phyloP scores from a whole-genome alignment of 2,329 filamentous ascomycete genomes.

The Gnomoniopsis sp. region DNA sequence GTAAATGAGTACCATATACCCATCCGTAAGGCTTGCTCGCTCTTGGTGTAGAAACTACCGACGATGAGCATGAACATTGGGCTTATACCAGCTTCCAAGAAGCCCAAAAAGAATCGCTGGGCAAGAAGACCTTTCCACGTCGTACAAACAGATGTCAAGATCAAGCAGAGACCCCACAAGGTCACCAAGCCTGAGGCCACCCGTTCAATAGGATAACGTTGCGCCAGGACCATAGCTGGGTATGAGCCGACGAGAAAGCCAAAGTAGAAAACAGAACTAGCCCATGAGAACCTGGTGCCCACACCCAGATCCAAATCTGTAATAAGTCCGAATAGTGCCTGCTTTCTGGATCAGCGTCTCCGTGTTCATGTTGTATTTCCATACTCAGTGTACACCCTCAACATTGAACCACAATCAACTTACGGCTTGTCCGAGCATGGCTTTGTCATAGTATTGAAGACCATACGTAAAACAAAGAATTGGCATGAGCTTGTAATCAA shows the following conservation, averaged over 20 bases:
- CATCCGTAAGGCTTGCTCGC: conserved; percentile 37
- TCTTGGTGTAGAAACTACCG: conserved; percentile 37
- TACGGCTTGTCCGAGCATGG: conserved; percentile 51
- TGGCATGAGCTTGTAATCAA: conserved; percentile 41
- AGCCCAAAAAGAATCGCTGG: conserved; percentile 53
- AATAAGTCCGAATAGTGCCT: conserved; percentile 39
- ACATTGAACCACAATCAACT: too few species aligned
- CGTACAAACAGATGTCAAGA: conserved; percentile 34
- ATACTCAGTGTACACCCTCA: too few species aligned
- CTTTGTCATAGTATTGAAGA: conserved; percentile 48
- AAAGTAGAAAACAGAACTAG: conserved; percentile 44
- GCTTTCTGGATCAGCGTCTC: not conserved
- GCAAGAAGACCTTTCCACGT: conserved; percentile 36
- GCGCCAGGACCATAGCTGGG: conserved; percentile 37
- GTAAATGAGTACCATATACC: conserved; percentile 40
- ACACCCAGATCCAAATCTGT: conserved; percentile 35
- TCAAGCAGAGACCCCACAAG: conserved; percentile 35
- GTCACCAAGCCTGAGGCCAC: conserved; percentile 36
- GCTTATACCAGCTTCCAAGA: conserved; percentile 53
- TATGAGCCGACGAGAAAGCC: conserved; percentile 46
- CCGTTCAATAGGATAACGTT: conserved; percentile 42
- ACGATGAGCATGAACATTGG: conserved; percentile 56
- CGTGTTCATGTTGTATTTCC: too few species aligned
- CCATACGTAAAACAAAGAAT: conserved; percentile 43
- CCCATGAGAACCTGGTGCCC: conserved; percentile 41